Evolutionary conservation across 805 yeast species (phyloP), one percentile per base, ranked within the genome.

Genomic region (Isabelozyma pseudorhagii): DNA sequence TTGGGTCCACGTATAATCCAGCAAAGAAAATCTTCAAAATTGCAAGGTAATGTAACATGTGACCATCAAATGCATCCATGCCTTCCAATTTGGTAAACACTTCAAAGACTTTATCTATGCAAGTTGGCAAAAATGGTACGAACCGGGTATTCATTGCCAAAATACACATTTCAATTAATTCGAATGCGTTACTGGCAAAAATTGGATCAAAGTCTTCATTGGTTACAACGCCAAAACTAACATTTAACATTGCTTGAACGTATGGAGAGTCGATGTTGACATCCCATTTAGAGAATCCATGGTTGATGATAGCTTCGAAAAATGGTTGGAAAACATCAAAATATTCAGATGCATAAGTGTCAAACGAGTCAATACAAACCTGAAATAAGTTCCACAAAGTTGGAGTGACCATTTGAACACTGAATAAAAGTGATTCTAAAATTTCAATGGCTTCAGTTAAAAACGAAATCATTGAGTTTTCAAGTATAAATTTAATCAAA

Each of bases 321-420:
- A 80, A 81, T n/a, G 82, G 77, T 44, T 74, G 71, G 61, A 79
- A 82, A 15, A 71, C 69, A 57, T 81, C 85, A 58, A 81, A 79
- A 61, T 75, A 83, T 55, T 83, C 87, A 55, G 69, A 66, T 0
- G 85, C 87, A 59, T 79, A 83, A 1, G 82, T 79, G 54, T 80
- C 82, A 62, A 82, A 83, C 0, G 83, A 72, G 34, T 76, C 80
- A 40, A 82, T 61, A 36, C 80, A 73, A 40, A 72, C 72, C 46
- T 75, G 68, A 55, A 70, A 79, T 46, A 81, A 60, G 29, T 69
- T 74, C 88, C 88, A 83, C 55, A 81, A 64, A 5, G 67, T 67
- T 8, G 83, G 81, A 1, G 82, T 69, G 50, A 81, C 77, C 28
- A 63, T 66, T 50, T 69, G 67, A 47, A 85, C 81, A 17, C 89